Base-by-base conservation (phyloP, 2,329 filamentous ascomycete genomes). In the Colletotrichum limetticola region DNA sequence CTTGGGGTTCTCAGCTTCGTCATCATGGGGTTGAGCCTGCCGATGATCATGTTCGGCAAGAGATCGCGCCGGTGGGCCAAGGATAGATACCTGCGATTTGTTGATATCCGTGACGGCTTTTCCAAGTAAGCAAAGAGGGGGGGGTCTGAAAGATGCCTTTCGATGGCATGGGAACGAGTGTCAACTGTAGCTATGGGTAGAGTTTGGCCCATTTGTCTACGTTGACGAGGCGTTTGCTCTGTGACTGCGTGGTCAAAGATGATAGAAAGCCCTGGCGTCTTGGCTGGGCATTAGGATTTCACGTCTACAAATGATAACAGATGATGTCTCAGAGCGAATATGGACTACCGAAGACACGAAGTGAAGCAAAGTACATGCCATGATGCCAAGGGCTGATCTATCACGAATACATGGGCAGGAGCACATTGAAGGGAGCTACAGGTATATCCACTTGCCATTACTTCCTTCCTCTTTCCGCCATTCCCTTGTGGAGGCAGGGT, bases 21-120 rank as follows among this genome's bases (percentile, higher is more conserved):
- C 22, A 85, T 88, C 58, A 82, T 90, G 60, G 83, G 86, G 79
- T 80, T 84, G 6, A 89, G 87, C 1, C 76, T 87, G 49, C 87
- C 87, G 1, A 90, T 90, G 88, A 87, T 88, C 59, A 78, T 85
- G 16, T 90, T 82, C 80, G 88, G 88, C 2, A 90, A 89, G 80
- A 77, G 76, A 3, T 85, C 82, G 60, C 81, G 88, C 16, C 80
- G 83, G 24, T 85, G 84, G 85, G 90, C 88, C 4, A 79, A 83
- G 62, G 77, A 77, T 24, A 79, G 85, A 66, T 89, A 89, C 72
- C 76, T 82, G 61, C 81, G 82, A 30, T 88, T 87, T 74, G 77
- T 89, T 35, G 82, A 83, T 68, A 85, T 87, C 74, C 83, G 87
- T 35, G 86, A 88, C 75, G 83, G 83, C 12, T 73, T 73, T 22